Evolutionary conservation across 306 rosid species (phyloP), one percentile per base, ranked within the genome.

Genomic region (Malus orientalis): DNA sequence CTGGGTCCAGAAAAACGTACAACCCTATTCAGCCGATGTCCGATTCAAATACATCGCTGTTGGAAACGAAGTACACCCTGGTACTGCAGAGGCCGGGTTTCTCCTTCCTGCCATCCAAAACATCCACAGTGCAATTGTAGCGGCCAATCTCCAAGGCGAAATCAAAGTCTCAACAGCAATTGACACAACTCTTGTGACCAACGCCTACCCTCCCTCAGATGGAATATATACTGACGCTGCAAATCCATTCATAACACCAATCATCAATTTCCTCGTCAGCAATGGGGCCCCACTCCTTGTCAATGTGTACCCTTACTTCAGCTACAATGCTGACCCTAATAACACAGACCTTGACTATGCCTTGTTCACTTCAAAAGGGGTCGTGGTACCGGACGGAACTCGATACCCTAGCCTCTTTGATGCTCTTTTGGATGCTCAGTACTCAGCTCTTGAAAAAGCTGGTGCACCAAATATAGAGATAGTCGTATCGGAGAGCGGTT

Each of bases 401-500:
- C 27, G 77, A 11, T 93, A 93, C 80, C 78, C 71, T 47, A 90
- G 82, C 71, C 63, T 81, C 11, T 77, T 81, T 33, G 78, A 76
- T 13, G 89, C 92, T 5, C 62, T 75, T 61, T 2, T 88, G 77
- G 97, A 88, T 70, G 36, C 92, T 25, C 45, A 80, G 0, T 86
- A 93, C 14, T 78, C 79, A 11, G 91, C 97, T 20, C 84, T 89
- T 30, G 92, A 86, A 83, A 89, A 85, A 42, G 32, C 65, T 0
- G 88, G 87, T 0, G 92, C 77, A 5, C 36, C 81, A 7, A 33
- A 67, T 18, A 8, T 88, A 82, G 20, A 65, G 22, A 66, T 88
- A 1, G 90, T 92, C 23, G 89, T 88, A 27, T 81, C 91, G 0
- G 93, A 93, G 81, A 93, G 84, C 13, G 92, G 97, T 7, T 92